phyloP scores from a whole-genome alignment of 805 yeast genomes.

The Wickerhamiella cacticola region DNA sequence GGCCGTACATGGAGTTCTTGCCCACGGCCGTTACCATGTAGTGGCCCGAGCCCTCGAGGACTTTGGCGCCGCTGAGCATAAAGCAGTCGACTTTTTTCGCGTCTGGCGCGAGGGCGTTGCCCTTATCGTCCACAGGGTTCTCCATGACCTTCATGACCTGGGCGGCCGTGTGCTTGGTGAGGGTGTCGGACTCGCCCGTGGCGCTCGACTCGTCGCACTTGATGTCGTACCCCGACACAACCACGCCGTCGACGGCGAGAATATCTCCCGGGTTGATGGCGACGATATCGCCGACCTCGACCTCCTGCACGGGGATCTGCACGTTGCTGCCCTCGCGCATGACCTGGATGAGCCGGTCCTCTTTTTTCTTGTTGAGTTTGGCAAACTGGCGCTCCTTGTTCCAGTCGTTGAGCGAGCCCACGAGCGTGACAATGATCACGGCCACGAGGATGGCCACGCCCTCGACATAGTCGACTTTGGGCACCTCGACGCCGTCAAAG shows the following conservation, averaged over 20 bases:
- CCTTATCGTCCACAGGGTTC: slow-evolving; percentile 27
- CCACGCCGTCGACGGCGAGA: slow-evolving; percentile 74
- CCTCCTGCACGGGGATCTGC: slow-evolving; percentile 56
- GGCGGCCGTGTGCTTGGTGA: slow-evolving; percentile 52
- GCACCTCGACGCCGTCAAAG: slow-evolving; percentile 60
- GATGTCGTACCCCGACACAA: slow-evolving; percentile 54
- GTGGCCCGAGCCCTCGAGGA: slow-evolving; percentile 73
- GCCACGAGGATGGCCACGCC: slow-evolving; percentile 97
- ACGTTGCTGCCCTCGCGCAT: slow-evolving; percentile 58
- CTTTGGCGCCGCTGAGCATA: slow-evolving; percentile 82
- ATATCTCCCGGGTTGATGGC: slow-evolving; percentile 87
- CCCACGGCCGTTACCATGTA: slow-evolving; percentile 90
- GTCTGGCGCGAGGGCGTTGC: slow-evolving; percentile 22
- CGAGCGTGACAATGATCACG: slow-evolving; percentile 75
- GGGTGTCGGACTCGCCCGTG: slow-evolving; percentile 87
- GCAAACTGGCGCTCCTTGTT: slow-evolving; percentile 93
- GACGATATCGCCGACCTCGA: slow-evolving; percentile 78
- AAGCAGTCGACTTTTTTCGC: slow-evolving; percentile 55
- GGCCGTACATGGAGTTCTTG: slow-evolving; percentile 75
- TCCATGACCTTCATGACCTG: slow-evolving; percentile 25
- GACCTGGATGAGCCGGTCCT: slow-evolving; percentile 67
- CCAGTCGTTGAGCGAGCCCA: slow-evolving; percentile 92
- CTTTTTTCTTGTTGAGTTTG: slow-evolving; percentile 75
- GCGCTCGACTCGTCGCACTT: slow-evolving; percentile 87
- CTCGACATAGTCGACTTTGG: slow-evolving; percentile 95